phyloP scores from a whole-genome alignment of 2,329 filamentous ascomycete genomes.

The Fusarium sp. region DNA sequence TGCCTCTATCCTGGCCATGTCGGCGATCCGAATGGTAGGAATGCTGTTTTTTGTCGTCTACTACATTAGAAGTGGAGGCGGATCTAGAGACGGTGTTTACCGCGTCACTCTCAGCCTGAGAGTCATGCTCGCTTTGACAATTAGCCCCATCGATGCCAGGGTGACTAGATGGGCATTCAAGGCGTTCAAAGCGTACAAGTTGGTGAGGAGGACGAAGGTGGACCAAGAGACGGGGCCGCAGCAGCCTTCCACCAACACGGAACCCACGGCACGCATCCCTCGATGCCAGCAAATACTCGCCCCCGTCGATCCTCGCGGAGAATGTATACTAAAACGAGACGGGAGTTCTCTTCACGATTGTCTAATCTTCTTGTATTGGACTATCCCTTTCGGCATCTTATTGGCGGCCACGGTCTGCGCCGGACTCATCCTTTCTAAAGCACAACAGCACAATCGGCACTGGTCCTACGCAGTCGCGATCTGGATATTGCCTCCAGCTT shows the following conservation, averaged over 20 bases:
- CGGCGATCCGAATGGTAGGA: not conserved
- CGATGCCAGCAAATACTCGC: not conserved
- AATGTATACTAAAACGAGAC: not conserved
- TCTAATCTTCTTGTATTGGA: not conserved
- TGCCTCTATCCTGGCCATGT: not conserved
- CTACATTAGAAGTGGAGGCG: not conserved
- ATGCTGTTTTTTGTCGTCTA: not conserved
- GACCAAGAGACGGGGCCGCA: not conserved
- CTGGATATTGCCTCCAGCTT: not conserved
- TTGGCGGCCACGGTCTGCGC: not conserved
- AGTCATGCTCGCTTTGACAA: not conserved
- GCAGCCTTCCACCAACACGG: not conserved
- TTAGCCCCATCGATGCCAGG: not conserved
- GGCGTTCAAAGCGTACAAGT: not conserved
- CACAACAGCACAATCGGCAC: not conserved
- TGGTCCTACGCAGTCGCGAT: not conserved
- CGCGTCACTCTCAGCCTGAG: not conserved
- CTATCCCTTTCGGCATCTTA: not conserved
- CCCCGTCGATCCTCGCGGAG: not conserved
- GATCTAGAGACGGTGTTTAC: not conserved
- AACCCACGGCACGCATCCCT: not conserved
- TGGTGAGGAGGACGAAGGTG: not conserved
- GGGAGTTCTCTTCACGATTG: not conserved
- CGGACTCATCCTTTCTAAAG: not conserved
- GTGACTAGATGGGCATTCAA: not conserved